Evolutionary conservation across 345 rosid genomes (phyloP), one percentile per base, ranked within the genome.

Genomic region (Sonneratia alba): DNA sequence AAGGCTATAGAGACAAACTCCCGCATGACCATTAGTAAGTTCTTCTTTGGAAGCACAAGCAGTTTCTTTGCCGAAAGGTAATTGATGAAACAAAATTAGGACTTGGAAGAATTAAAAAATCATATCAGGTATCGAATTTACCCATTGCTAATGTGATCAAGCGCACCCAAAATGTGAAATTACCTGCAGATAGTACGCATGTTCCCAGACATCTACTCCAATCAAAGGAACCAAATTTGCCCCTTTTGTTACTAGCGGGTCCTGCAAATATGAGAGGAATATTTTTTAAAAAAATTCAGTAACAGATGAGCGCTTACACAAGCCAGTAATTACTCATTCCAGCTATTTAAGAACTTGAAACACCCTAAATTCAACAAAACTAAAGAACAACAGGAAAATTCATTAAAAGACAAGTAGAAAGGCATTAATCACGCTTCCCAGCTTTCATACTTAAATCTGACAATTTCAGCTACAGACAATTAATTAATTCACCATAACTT

Each of bases 141-240:
- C 59, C 7, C 15, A 53, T 16, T 53, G 59, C 59, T 21, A 53
- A 4, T 53, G 24, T 21, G 15, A 53, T 18, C 22, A 53, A 53
- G 19, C 9, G 59, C 22, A 6, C 9, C 22, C 22, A 62, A 3
- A 9, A 62, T 12, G 2, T 24, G 38, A 62, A 7, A 63, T 78
- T 78, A 95, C 99, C 96, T 95, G 99, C 47, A 95, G 80, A 78
- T 95, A 95, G 84, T 95, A 95, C 43, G 98, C 99, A 79, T 95
- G 99, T 86, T 95, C 99, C 99, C 98, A 95, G 40, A 92, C 99
- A 83, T 95, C 97, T 74, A 95, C 80, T 14, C 99, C 99, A 68
- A 95, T 84, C 77, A 95, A 75, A 61, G 98, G 98, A 80, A 89
- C 87, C 75, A 95, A 77, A 74, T 67, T 75, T 73, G 88, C 70